Base-by-base conservation (phyloP, 805 yeast genomes). In the Helenozyma rhizophorensis region DNA sequence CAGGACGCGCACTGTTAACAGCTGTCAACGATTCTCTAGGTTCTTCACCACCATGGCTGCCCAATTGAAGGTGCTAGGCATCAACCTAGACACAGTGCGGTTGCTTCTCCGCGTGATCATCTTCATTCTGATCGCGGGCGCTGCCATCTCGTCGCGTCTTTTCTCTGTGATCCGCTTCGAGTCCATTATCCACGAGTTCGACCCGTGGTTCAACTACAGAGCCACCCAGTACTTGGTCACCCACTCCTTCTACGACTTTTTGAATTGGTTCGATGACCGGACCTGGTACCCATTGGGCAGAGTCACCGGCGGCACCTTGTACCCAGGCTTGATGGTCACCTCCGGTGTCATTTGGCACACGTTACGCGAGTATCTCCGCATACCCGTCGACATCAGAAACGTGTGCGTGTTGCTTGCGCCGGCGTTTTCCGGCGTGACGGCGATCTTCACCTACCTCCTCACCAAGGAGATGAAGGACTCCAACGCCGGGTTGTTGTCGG, bases 201-300 rank as follows among this genome's bases (percentile, higher is more conserved):
- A 85, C 60, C 95, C 95, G 17, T 87, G 96, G 95, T 86, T 86
- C 74, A 93, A 93, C 62, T 93, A 76, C 68, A 70, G 98, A 45
- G 98, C 98, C 27, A 85, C 98, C n/a, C 83, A 84, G 59, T 87
- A 86, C 59, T 72, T 93, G 45, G 95, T 87, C 19, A 68, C 76
- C 27, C 78, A 87, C 53, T 81, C 93, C 6, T 90, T 78, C 60
- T 83, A 88, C 68, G 89, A 88, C 46, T 94, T 93, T 54, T 72
- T 94, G 53, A 93, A 93, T 60, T 93, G 98, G 98, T 93, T 93
- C 53, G 98, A 93, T 58, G 97, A 90, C 58, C 78, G 96, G 56
- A 90, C 98, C 13, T 93, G 99, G 99, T 93, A 93, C 60, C 99
- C 99, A 13, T 71, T 93, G 47, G 99, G 99, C 14, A 77, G 99